Evolutionary conservation across 2,329 filamentous ascomycete genomes (phyloP), one percentile per base, ranked within the genome.

Genomic region (Daldinia sp.): DNA sequence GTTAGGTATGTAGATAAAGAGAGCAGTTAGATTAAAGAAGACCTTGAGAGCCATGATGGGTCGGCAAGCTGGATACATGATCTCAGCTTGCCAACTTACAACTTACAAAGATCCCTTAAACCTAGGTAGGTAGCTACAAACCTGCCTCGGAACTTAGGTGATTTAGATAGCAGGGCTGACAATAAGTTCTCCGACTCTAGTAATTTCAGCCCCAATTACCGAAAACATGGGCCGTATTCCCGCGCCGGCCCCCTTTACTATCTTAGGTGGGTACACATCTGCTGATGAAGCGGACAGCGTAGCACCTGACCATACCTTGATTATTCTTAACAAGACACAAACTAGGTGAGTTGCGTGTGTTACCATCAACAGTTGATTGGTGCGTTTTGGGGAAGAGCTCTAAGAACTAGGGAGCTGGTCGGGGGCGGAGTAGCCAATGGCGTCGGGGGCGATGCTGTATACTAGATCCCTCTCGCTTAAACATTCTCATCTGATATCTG

Each of bases 131-230:
- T n/a, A n/a, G 48, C 35, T 56, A 63, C 20, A 44, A 58, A 60
- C 26, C 3, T 51, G 12, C 46, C 51, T 53, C 20, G 30, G 53
- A 42, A 42, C 60, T 54, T 54, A 18, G 37, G 23, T 13, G 39
- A 35, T 4, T 26, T 58, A 44, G 41, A 12, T 44, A 41, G 33
- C 55, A 68, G 62, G 55, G 68, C 68, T 70, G 68, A 63, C 61
- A 48, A 18, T 15, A 44, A 48, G 39, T n/a, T 18, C 18, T 39
- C 20, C n/a, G 39, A 23, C n/a, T 54, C 28, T 56, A 48, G 13
- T n/a, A 59, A 37, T 13, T 67, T 71, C 69, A 71, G 69, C 69
- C 69, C 60, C 56, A 4, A 62, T 62, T 56, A 71, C 66, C 69
- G 66, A 69, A 46, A 46, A 60, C 48, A 54, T 62, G 50, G 61